Conservation (phyloP, 129 eudicot genomes). For the Centella asiatica region DNA sequence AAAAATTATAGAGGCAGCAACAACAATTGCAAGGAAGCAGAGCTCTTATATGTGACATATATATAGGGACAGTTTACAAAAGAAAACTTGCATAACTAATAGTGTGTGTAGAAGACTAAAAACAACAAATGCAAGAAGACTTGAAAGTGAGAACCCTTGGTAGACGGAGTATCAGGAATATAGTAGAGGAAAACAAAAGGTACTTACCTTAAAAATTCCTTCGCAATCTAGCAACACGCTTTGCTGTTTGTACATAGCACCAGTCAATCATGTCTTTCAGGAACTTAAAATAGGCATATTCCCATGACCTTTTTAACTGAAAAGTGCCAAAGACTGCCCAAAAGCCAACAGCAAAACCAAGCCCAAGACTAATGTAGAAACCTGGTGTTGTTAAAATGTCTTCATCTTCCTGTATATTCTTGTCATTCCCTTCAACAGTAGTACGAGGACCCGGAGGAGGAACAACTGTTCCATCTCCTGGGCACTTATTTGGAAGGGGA, state of each 20-base stretch:
- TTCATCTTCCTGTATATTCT: neutral
- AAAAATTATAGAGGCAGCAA: no score
- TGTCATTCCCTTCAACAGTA: neutral
- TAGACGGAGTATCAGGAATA: no score
- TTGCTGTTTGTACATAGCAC: neutral
- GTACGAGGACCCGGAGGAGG: no score
- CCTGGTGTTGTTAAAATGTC: slow-evolving; percentile 5
- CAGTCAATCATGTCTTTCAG: neutral
- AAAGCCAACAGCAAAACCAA: slow-evolving; percentile 7
- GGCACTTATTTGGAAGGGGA: slow-evolving; percentile 11
- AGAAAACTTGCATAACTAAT: no score
- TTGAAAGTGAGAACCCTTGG: no score
- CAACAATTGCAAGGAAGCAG: no score
- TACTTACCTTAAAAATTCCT: neutral
- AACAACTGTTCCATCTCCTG: neutral
- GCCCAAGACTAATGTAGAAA: neutral
- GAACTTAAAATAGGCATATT: slow-evolving; percentile 9
- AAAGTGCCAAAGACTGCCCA: slow-evolving; percentile 7
- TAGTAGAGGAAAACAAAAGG: no score
- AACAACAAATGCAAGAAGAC: no score
- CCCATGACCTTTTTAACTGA: neutral
- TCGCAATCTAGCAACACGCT: neutral
- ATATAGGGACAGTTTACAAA: no score
- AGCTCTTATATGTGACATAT: no score
- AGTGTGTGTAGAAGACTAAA: no score